phyloP scores from a whole-genome alignment of 2,329 filamentous ascomycete genomes.

The Clonostachys sp. region DNA sequence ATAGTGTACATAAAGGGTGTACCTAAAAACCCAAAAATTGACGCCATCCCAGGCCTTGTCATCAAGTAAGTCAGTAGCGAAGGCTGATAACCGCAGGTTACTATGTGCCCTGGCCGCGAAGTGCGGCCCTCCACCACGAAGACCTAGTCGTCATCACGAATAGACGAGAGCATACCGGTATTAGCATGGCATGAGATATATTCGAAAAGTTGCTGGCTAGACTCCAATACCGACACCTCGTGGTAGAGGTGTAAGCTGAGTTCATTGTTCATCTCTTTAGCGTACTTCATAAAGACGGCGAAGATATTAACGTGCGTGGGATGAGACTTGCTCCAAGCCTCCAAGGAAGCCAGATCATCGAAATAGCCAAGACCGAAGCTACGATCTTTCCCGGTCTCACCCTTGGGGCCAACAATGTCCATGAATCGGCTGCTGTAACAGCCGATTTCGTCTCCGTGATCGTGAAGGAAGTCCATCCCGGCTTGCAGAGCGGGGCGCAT shows the following conservation, averaged over 20 bases:
- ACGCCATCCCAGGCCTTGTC: no score
- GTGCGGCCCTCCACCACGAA: no score
- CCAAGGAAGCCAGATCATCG: slow-evolving; percentile 29
- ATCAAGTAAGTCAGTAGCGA: no score
- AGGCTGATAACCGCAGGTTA: no score
- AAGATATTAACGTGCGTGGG: slow-evolving; percentile 33
- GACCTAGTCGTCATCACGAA: no score
- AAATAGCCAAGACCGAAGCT: slow-evolving; percentile 36
- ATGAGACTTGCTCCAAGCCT: slow-evolving; percentile 31
- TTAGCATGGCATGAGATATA: slow-evolving; percentile 31
- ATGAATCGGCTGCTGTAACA: slow-evolving; percentile 37
- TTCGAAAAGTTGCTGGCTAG: slow-evolving; percentile 33
- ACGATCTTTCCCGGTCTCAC: slow-evolving; percentile 16
- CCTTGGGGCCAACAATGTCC: slow-evolving; percentile 22
- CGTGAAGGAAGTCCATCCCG: slow-evolving; percentile 38
- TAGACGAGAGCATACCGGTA: slow-evolving; percentile 20
- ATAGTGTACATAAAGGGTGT: no score
- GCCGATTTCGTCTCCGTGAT: slow-evolving; percentile 33
- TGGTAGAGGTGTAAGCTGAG: slow-evolving; percentile 30
- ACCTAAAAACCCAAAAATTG: no score
- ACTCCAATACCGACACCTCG: slow-evolving; percentile 29
- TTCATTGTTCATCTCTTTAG: slow-evolving; percentile 24
- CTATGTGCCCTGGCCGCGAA: no score
- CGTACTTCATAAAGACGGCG: slow-evolving; percentile 29
- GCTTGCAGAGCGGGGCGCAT: slow-evolving; percentile 36